Evolutionary conservation across 352 stramenopile species (phyloP), one percentile per base, ranked within the genome.

Genomic region (Globisporangium emineosum): DNA sequence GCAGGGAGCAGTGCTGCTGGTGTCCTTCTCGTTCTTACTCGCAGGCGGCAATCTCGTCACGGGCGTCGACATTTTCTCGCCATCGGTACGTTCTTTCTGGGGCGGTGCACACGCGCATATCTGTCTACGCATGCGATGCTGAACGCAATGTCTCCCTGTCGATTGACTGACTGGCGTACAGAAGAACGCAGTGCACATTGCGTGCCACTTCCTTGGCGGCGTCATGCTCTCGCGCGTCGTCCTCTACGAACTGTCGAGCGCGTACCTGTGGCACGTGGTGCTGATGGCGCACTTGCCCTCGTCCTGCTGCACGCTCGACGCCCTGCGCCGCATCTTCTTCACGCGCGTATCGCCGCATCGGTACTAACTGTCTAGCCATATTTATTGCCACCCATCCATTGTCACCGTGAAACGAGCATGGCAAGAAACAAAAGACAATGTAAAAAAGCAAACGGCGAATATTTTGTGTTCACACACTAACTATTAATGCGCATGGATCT

Each of bases 171-270:
- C 33, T 52, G 25, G 1, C 32, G 25, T 37, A 43, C 62, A 89
- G 79, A 85, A 76, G 62, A 87, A 79, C 49, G 60, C 72, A 7
- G 57, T 89, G 33, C 78, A 89, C 66, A 68, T 86, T 21, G 55
- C 62, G 49, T 76, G 79, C 42, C 83, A 92, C 58, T 88, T 89
- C 61, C 30, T 89, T 30, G 83, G 83, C 27, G 81, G 83, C 19
- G 32, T 90, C n/a, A 67, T 89, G 60, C 72, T 89, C 40, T 75
- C 79, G 13, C 76, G 81, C 53, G 71, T 80, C 15, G 62, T 89
- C 35, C 61, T 90, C 23, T 68, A 79, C 43, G 65, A 76, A 5
- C 56, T 88, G 50, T 63, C 67, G 4, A 61, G 62, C 9, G 43
- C 52, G 53, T 84, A 83, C 65, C 64, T 88, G 17, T 90, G 83